Evolutionary conservation across 2,329 filamentous ascomycete genomes (phyloP).

Genomic region (Metarhizium robertsii): DNA sequence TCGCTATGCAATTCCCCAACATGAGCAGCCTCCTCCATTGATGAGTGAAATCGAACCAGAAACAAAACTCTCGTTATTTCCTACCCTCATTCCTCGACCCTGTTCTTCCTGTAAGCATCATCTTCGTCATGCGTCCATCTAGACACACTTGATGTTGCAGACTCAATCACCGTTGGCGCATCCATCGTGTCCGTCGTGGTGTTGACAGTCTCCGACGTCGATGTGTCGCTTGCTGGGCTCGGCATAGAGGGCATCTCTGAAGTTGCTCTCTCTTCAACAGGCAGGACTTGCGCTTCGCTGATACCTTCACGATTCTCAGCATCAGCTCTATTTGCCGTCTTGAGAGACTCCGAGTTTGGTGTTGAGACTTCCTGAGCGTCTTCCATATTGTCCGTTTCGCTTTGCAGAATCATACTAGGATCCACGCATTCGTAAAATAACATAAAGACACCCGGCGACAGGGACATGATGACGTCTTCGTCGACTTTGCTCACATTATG

Average conservation of each 20-base stretch:
- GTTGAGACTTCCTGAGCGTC: slow-evolving; percentile 6
- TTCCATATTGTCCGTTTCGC: slow-evolving; percentile 16
- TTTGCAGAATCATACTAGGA: slow-evolving; percentile 33
- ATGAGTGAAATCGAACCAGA: not conserved
- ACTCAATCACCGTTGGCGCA: not conserved
- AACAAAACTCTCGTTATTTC: not conserved
- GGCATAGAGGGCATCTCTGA: slow-evolving; percentile 1
- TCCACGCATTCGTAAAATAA: slow-evolving; percentile 83
- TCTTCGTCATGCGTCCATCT: slow-evolving; percentile 4
- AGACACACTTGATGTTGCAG: slow-evolving; percentile 1
- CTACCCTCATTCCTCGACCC: not conserved
- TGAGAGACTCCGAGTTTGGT: not conserved
- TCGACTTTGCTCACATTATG: slow-evolving; percentile 69
- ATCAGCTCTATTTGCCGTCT: not conserved
- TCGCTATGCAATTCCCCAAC: not conserved
- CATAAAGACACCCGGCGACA: slow-evolving; percentile 82
- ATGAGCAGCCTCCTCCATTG: not conserved
- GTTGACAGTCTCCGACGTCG: not conserved
- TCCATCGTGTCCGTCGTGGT: slow-evolving; percentile 2
- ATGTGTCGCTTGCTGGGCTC: slow-evolving; percentile 4
- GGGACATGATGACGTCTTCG: slow-evolving; percentile 62
- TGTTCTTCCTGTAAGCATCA: not conserved
- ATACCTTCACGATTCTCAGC: not conserved
- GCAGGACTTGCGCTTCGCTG: not conserved
- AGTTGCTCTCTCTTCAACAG: not conserved